Evolutionary conservation across 192 early-diverging fungal genomes (phyloP), one percentile per base, ranked within the genome.

Genomic region (Obelidium mucronatum): DNA sequence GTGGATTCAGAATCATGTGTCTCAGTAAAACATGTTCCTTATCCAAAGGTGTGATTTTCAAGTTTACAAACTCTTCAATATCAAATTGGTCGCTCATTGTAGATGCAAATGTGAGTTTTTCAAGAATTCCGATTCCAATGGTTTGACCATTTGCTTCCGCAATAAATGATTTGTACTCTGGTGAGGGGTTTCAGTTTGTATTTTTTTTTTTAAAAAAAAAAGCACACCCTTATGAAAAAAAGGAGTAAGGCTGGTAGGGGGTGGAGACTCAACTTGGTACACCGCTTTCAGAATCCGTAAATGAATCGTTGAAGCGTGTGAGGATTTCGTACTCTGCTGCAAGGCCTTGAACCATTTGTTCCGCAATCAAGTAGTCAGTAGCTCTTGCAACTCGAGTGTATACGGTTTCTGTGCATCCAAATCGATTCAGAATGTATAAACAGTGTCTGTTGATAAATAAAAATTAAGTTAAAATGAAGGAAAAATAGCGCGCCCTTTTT

Each of bases 51-150:
- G 68, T 54, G 13, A 78, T 54, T 15, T 76, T 55, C 1, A 79
- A 51, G 48, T 81, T 60, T 0, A 82, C 61, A 74, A 73, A 88
- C 28, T 81, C 67, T 54, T 83, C 81, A 22, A 87, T 81, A 52
- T 83, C 82, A 69, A 85, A 88, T 67, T 88, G 87, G 58, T 88
- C 85, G 11, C 78, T 70, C 37, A 74, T 77, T 26, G 56, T 81
- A 6, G 73, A 75, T 5, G 65, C 52, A 15, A 76, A 78, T 37
- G 61, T 60, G 40, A 52, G 60, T 54, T 73, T 67, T 51, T 85
- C 63, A 2, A 88, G 63, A 3, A 85, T 53, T 2, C 65, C 68
- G 15, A 76, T 22, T 34, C 83, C 83, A 34, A 84, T 58, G 15
- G 83, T 26, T 52, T 84, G 81, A 17, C 48, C 67, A 26, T 66